Conservation (phyloP, 2,329 filamentous ascomycete species). For the Colletotrichum shisoi region DNA sequence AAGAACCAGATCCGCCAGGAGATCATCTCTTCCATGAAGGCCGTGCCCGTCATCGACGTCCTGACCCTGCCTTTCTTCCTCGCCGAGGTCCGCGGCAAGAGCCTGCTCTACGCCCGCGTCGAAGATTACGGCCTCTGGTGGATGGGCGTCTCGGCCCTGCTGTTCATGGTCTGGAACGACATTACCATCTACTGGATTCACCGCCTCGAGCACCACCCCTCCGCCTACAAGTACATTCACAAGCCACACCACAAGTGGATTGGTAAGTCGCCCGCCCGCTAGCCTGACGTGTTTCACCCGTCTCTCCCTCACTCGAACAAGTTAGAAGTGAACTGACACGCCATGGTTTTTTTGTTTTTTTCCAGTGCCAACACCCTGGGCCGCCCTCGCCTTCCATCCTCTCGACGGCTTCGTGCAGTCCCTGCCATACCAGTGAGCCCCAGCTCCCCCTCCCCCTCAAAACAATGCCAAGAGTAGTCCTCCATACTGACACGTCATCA, state of each 20-base stretch:
- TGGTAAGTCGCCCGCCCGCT: constrained; percentile 45
- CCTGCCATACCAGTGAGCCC: constrained; percentile 55
- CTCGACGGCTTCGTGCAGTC: constrained; percentile 57
- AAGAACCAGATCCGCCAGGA: constrained; percentile 58
- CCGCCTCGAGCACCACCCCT: constrained; percentile 56
- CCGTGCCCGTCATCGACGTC: constrained; percentile 56
- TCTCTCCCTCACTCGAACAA: background rate
- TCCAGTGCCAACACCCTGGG: constrained; percentile 57
- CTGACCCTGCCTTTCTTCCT: constrained; percentile 57
- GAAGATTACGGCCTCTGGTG: constrained; percentile 53
- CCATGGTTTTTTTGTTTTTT: background rate
- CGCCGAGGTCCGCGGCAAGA: constrained; percentile 57
- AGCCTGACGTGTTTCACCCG: background rate
- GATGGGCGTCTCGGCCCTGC: constrained; percentile 49
- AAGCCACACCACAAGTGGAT: constrained; percentile 62
- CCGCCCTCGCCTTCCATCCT: constrained; percentile 58
- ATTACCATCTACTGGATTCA: constrained; percentile 59
- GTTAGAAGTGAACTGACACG: background rate
- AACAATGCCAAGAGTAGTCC: background rate
- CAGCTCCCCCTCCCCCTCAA: background rate
- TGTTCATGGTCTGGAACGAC: constrained; percentile 58
- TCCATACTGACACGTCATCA: constrained; percentile 40
- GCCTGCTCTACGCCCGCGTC: constrained; percentile 52
- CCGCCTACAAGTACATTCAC: constrained; percentile 57
- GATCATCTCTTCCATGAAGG: constrained; percentile 53